Evolutionary conservation across 2,329 filamentous ascomycete species (phyloP), one percentile per base, ranked within the genome.

Genomic region (Zarea fungicola): DNA sequence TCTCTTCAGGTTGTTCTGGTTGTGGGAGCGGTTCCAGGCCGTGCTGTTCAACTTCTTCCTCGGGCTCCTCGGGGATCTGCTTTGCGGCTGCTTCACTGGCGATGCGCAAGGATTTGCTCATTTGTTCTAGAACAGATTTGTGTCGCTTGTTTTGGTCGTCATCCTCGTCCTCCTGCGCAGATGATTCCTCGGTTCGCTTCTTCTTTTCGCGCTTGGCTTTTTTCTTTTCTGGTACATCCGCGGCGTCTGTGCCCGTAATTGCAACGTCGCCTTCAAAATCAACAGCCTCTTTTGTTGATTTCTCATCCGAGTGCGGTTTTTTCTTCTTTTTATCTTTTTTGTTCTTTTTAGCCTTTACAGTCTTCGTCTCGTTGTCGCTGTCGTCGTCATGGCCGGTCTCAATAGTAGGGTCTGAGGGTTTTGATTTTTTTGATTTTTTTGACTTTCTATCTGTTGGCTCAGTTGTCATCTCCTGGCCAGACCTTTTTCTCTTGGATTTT

Each of bases 1-100:
- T 69, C 39, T 83, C 76, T 1, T 75, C 70, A 1, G 81, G 73
- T 1, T 78, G 80, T 26, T 78, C 77, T 11, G 88, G 90, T 57
- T 96, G 90, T 7, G 90, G 90, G 18, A 96, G 73, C 6, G 89
- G 90, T 49, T 86, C 82, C 1, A 97, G 73, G 19, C 88, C 89
- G 62, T 90, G 83, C 3, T 83, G 63, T 58, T 80, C 75, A 11
- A 58, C 56, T 19, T 62, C 55, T 34, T 69, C 65, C 14, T 60
- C 57, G 4, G 59, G 55, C 25, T 68, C 64, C 0, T 61, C 55
- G n/a, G 62, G 57, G 28, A 61, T 58, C 25, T 60, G 56, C 2
- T 63, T 58, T 2, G 65, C 60, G 4, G 67, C 64, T 10, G 68
- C 57, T 49, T 72, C 70, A 36, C 73, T 65, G 4, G 73, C 67